Percentiles rank a stretch among this genome's conserved stretches.
Evolutionary conservation across 257 asterid species (phyloP).

Genomic region (Nicotiana attenuata): DNA sequence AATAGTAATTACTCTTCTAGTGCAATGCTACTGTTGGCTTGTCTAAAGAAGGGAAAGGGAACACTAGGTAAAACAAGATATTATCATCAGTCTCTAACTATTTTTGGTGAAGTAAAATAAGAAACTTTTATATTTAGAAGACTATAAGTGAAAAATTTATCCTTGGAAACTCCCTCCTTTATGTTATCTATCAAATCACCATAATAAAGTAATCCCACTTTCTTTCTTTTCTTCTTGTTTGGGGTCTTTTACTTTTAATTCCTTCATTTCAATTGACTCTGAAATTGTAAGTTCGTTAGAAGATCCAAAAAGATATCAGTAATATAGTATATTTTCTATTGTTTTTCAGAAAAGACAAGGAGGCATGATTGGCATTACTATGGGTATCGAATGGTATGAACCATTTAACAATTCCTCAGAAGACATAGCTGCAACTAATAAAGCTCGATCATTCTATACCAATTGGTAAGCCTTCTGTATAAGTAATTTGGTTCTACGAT

Average conservation of each 20-base stretch:
- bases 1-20: neutral
- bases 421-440: conserved; percentile 49
- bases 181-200: neutral
- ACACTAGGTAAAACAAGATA: neutral
- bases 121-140: neutral
- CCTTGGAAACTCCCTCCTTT: neutral
- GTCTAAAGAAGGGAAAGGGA: neutral
- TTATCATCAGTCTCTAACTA: neutral
- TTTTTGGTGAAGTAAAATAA: neutral
- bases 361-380: conserved; percentile 46
- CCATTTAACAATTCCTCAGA: conserved; percentile 42
- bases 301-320: neutral
- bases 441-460: conserved; percentile 52
- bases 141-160: neutral
- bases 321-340: conserved; percentile 1
- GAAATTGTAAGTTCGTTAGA: neutral
- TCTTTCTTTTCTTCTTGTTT: no score
- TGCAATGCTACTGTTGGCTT: neutral
- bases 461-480: conserved; percentile 34
- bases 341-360: conserved; percentile 37
- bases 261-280: neutral
- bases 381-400: conserved; percentile 50
- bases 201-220: neutral
- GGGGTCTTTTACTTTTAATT: neutral
- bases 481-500: neutral